These are phyloP conservation scores for Candida pini DNA, from an alignment of 805 yeast genomes.

Conservation along the genomic window DNA sequence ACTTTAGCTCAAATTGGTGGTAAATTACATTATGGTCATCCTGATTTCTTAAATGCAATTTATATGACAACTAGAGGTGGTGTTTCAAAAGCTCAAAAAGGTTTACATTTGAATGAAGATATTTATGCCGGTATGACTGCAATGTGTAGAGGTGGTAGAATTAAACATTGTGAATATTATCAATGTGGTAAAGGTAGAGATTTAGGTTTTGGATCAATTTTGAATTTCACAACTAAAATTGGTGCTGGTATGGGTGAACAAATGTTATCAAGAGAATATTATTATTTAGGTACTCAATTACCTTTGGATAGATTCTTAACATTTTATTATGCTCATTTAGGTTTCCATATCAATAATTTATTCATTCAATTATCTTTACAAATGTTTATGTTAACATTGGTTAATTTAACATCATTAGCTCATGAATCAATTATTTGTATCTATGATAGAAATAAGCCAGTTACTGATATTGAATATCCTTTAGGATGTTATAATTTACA, in stretches of 20 bases:
- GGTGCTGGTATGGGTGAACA: constrained; percentile 96
- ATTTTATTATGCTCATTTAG: constrained; percentile 82
- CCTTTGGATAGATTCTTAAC: constrained; percentile 79
- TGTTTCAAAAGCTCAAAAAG: constrained; percentile 81
- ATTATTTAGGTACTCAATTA: constrained; percentile 72
- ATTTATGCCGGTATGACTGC: constrained; percentile 88
- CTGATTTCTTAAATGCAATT: constrained; percentile 71
- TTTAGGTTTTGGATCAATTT: constrained; percentile 79
- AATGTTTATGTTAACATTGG: constrained; percentile 62
- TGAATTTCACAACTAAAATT: constrained; percentile 81
- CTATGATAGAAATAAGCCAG: constrained; percentile 59
- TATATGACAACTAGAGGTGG: constrained; percentile 87
- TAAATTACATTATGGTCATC: constrained; percentile 84
- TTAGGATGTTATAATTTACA: constrained; percentile 67
- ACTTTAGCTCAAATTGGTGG: constrained; percentile 83
- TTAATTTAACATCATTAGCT: constrained; percentile 67
- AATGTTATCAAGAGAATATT: constrained; percentile 78
- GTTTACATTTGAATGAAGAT: constrained; percentile 82
- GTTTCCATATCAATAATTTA: constrained; percentile 77
- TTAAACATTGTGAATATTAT: constrained; percentile 80
- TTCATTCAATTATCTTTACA: constrained; percentile 74
- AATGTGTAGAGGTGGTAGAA: constrained; percentile 77
- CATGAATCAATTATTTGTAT: constrained; percentile 66
- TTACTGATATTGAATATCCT: constrained; percentile 62
- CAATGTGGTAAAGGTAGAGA: constrained; percentile 93